Evolutionary conservation across 2,329 filamentous ascomycete species (phyloP).

Genomic region (Samsoniella hepiali): DNA sequence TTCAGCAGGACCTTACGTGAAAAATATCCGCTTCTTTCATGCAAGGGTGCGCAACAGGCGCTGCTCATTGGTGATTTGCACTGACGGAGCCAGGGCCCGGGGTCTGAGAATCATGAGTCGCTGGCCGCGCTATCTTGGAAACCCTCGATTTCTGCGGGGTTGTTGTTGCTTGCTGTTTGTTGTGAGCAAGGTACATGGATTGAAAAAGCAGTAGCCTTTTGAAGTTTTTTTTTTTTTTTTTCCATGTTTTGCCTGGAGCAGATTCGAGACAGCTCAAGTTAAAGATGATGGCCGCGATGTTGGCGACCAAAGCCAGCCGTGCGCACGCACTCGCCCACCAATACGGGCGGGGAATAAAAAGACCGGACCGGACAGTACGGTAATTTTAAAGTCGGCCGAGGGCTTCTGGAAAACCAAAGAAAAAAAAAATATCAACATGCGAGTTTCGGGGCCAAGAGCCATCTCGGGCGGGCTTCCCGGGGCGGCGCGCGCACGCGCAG

Average conservation of each 20-base stretch:
- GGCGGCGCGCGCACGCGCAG: not conserved
- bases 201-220: too few species aligned
- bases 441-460: not conserved
- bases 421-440: too few species aligned
- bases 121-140: not conserved
- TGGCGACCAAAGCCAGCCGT: too few species aligned
- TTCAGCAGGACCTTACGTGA: constrained; percentile 5
- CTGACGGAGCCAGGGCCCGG: not conserved
- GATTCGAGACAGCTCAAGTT: too few species aligned
- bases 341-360: too few species aligned
- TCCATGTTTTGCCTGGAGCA: too few species aligned
- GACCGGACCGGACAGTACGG: too few species aligned
- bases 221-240: too few species aligned
- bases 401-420: not conserved
- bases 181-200: too few species aligned
- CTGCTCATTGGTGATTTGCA: not conserved
- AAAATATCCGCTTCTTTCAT: not conserved
- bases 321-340: too few species aligned
- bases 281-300: too few species aligned
- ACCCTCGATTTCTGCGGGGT: not conserved
- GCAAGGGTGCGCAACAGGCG: not conserved
- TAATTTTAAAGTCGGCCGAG: not conserved
- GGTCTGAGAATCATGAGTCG: constrained; percentile 3
- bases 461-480: not conserved
- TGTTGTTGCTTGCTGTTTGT: too few species aligned